These are phyloP conservation scores for Noccaea caerulescens DNA, from an alignment of 345 rosid genomes.

Conservation along the genomic window DNA sequence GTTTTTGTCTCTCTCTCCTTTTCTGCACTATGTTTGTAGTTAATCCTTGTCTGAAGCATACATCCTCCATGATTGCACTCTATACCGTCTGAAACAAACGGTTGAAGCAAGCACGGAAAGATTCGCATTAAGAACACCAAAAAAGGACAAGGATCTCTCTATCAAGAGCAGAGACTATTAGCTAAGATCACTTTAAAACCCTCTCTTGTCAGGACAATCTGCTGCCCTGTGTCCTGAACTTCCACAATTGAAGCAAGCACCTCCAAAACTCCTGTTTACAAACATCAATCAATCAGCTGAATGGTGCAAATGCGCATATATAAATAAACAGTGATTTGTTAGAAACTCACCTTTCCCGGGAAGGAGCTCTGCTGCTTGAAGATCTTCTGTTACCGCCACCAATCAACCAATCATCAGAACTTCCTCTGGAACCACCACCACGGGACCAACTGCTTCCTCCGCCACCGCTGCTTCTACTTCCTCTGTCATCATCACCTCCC, in stretches of 20 bases:
- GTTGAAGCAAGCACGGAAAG: slow-evolving; percentile 31
- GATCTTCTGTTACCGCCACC: slow-evolving; percentile 55
- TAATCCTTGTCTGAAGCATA: slow-evolving; percentile 35
- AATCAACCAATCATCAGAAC: slow-evolving; percentile 76
- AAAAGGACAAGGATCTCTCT: slow-evolving; percentile 32
- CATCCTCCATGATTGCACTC: slow-evolving; percentile 24
- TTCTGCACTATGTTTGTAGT: slow-evolving; percentile 31
- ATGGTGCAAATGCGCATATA: background rate
- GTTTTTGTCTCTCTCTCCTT: slow-evolving; percentile 14
- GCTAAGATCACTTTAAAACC: slow-evolving; percentile 40
- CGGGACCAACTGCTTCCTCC: slow-evolving; percentile 62
- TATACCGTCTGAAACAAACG: slow-evolving; percentile 24
- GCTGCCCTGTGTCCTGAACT: slow-evolving; percentile 84
- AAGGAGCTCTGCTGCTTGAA: slow-evolving; percentile 57
- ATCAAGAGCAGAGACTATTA: slow-evolving; percentile 27
- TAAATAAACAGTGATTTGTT: background rate
- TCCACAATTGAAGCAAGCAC: slow-evolving; percentile 84
- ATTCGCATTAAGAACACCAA: slow-evolving; percentile 30
- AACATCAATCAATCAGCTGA: background rate
- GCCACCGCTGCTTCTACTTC: slow-evolving; percentile 58
- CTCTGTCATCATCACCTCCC: slow-evolving; percentile 62
- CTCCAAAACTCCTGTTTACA: slow-evolving; percentile 66
- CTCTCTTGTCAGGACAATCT: slow-evolving; percentile 70
- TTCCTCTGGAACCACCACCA: slow-evolving; percentile 51
- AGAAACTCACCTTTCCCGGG: slow-evolving; percentile 59